Evolutionary conservation across 1,284 basidiomycete genomes (phyloP), one percentile per base, ranked within the genome.

Genomic region (Cerioporus squamosus): DNA sequence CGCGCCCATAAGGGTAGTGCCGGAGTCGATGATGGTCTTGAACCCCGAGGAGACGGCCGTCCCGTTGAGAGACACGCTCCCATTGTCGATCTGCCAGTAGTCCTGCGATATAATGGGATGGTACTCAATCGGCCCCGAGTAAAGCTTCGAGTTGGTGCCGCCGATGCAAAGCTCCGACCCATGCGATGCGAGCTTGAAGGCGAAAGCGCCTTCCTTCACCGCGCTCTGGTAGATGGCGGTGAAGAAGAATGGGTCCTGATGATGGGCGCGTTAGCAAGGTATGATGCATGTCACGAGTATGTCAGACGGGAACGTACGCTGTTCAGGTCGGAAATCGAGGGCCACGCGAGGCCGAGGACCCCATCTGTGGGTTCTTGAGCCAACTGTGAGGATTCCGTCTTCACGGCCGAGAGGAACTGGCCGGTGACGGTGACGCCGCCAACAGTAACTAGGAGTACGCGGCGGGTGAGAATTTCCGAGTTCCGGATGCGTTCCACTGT

Each of bases 131-230:
- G 20, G 9, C 15, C 62, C 62, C 3, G 44, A 43, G 54, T 54
- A 64, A 9, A 42, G 57, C 17, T 51, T 43, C 2, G 38, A 0
- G 51, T 64, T 61, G 22, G 51, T 55, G 39, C 46, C 81, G 47
- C 84, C 84, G 52, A 86, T 75, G 70, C 70, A 80, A 22, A 86
- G 77, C 65, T 79, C 76, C 2, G 81, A 81, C 54, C 78, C 80
- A 23, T 68, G 69, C 29, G 64, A 61, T 9, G 75, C 72, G 63
- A 85, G 77, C 61, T 80, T 79, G 71, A 85, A 81, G 4, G 69
- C 74, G 68, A 84, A 84, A 44, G 79, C 75, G 29, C 74, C 64
- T 20, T 70, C 56, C 5, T 68, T 61, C 12, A 78, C 72, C 26
- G 66, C 62, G 12, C 69, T 69, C 55, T 81, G 71, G 1, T 63